These are phyloP conservation scores for Daldinia eschscholtzii DNA, from an alignment of 2,329 filamentous ascomycete species.

Conservation along the genomic window DNA sequence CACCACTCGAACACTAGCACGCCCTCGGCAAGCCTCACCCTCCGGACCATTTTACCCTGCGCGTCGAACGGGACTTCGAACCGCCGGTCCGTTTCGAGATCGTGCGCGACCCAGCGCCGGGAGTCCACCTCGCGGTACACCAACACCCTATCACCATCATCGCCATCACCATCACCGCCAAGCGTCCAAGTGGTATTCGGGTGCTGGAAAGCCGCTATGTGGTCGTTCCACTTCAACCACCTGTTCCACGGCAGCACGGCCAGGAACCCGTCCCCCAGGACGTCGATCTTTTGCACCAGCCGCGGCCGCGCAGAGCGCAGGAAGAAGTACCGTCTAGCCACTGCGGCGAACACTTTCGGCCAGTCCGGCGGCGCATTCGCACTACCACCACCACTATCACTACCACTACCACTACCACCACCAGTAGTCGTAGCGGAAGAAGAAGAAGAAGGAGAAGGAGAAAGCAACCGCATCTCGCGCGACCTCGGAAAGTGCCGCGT, in stretches of 20 bases:
- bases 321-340: slow-evolving; percentile 68
- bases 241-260: slow-evolving; percentile 60
- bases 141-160: slow-evolving; percentile 54
- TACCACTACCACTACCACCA: too few relatives aligned
- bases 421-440: slow-evolving; percentile 6
- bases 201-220: slow-evolving; percentile 59
- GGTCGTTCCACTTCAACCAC: slow-evolving; percentile 57
- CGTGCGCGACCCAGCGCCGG: slow-evolving; percentile 60
- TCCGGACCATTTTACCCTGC: slow-evolving; percentile 63
- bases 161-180: slow-evolving; percentile 56
- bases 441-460: slow-evolving; percentile 3
- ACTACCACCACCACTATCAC: too few relatives aligned
- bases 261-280: slow-evolving; percentile 51
- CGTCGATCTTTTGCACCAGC: slow-evolving; percentile 59
- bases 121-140: slow-evolving; percentile 60
- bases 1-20: slow-evolving; percentile 76
- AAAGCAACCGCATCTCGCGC: slow-evolving; percentile 60
- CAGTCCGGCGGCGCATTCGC: slow-evolving; percentile 57
- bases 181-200: slow-evolving; percentile 65
- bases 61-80: slow-evolving; percentile 65
- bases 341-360: slow-evolving; percentile 60
- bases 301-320: slow-evolving; percentile 63
- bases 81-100: slow-evolving; percentile 61
- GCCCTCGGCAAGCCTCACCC: slow-evolving; percentile 64
- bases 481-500: slow-evolving; percentile 65